A percentile compares a stretch with the other conserved stretches of the same genome.
These are phyloP conservation scores for Lasiosphaeriaceae sp. DNA, from an alignment of 495 filamentous ascomycete species.

Conservation along the genomic window DNA sequence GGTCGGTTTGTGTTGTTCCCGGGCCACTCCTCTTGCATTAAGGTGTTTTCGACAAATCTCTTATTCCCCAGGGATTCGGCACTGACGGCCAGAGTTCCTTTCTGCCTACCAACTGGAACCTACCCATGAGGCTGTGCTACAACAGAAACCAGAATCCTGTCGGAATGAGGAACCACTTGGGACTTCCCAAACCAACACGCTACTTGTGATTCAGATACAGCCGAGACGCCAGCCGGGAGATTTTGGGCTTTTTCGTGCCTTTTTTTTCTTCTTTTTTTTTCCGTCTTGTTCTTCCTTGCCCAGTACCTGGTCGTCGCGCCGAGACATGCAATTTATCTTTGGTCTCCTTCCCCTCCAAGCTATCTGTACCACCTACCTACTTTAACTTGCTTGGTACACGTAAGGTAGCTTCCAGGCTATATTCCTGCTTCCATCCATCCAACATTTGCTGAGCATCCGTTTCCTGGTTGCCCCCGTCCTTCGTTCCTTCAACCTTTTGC, in stretches of 20 bases:
- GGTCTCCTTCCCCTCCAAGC: too few species aligned
- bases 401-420: neutral
- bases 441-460: constrained; percentile 1
- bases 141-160: neutral
- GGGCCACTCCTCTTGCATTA: too few species aligned
- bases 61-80: too few species aligned
- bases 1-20: neutral
- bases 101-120: too few species aligned
- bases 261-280: neutral
- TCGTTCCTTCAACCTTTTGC: neutral
- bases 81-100: too few species aligned
- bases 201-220: constrained; percentile 6
- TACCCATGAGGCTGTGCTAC: neutral
- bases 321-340: neutral
- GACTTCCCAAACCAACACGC: neutral
- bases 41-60: too few species aligned
- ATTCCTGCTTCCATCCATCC: constrained; percentile 1
- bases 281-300: neutral
- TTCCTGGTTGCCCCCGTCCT: neutral
- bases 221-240: neutral
- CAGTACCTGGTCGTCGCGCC: neutral
- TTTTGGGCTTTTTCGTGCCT: neutral
- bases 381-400: too few species aligned
- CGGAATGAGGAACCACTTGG: constrained; percentile 5
- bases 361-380: too few species aligned